phyloP scores from a whole-genome alignment of 202 grass and related monocot species.

The Panicum virgatum region DNA sequence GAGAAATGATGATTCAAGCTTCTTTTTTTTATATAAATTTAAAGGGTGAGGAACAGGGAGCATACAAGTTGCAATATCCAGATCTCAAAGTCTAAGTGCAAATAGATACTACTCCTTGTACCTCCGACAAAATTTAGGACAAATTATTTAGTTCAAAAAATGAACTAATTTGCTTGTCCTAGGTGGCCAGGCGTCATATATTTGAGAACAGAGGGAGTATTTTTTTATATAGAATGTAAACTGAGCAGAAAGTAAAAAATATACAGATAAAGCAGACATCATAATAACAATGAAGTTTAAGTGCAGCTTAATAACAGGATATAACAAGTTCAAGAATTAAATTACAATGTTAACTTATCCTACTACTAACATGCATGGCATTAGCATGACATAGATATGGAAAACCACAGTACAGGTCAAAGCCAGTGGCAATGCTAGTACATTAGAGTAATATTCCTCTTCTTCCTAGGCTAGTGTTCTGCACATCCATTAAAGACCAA shows the following conservation, averaged over 20 bases:
- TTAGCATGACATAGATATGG: neutral
- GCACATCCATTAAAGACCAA: slow-evolving; percentile 28
- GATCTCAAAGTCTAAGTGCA: neutral
- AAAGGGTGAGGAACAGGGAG: neutral
- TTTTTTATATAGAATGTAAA: neutral
- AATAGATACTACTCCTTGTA: neutral
- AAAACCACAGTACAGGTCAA: slow-evolving; percentile 31
- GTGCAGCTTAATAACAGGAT: neutral
- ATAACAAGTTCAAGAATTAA: slow-evolving; percentile 5
- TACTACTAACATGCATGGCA: slow-evolving; percentile 17
- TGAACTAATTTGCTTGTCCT: no score
- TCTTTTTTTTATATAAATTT: neutral
- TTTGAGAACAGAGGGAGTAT: no score
- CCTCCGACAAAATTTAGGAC: no score
- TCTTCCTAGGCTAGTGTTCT: slow-evolving; percentile 9
- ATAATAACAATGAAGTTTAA: neutral
- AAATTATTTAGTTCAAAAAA: no score
- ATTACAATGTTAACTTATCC: neutral
- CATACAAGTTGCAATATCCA: neutral
- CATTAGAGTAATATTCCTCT: slow-evolving; percentile 1
- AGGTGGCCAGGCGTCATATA: no score
- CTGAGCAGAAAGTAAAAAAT: neutral
- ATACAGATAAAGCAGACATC: neutral
- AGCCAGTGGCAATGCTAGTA: neutral
- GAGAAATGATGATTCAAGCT: slow-evolving; percentile 10